Evolutionary conservation across 441 rosid genomes (phyloP).

Genomic region (Arabidopsis lyrata): DNA sequence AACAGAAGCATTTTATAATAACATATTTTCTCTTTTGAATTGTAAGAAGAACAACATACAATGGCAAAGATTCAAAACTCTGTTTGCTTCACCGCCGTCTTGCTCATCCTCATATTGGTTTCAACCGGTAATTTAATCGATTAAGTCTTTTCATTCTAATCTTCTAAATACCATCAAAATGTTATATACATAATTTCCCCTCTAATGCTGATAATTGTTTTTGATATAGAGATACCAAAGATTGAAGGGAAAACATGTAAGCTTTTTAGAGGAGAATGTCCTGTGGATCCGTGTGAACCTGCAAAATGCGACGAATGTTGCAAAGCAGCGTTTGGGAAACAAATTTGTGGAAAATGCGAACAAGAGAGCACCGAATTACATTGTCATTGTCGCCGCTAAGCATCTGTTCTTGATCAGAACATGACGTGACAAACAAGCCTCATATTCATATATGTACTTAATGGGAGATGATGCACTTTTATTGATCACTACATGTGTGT

Average conservation of each 20-base stretch:
- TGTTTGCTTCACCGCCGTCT: background rate
- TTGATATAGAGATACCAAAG: background rate
- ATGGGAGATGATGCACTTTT: background rate
- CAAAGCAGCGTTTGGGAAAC: background rate
- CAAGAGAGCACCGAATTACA: background rate
- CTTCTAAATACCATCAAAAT: background rate
- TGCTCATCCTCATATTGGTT: background rate
- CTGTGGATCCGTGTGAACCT: background rate
- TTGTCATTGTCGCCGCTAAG: slow-evolving; percentile 4
- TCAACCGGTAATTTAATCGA: background rate
- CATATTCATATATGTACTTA: background rate
- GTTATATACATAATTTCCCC: background rate
- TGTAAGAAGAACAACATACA: background rate
- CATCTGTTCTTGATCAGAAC: background rate
- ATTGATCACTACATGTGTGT: too few species aligned
- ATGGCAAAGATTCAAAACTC: background rate
- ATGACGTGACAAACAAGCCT: background rate
- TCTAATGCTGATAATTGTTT: background rate
- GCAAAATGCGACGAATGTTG: background rate
- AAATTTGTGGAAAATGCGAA: background rate
- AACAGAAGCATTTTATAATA: background rate
- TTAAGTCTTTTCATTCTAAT: background rate
- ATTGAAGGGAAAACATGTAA: background rate
- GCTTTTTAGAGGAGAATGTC: background rate
- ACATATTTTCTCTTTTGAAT: background rate